Conservation (phyloP, 352 stramenopile species). For the Pythium volutum region DNA sequence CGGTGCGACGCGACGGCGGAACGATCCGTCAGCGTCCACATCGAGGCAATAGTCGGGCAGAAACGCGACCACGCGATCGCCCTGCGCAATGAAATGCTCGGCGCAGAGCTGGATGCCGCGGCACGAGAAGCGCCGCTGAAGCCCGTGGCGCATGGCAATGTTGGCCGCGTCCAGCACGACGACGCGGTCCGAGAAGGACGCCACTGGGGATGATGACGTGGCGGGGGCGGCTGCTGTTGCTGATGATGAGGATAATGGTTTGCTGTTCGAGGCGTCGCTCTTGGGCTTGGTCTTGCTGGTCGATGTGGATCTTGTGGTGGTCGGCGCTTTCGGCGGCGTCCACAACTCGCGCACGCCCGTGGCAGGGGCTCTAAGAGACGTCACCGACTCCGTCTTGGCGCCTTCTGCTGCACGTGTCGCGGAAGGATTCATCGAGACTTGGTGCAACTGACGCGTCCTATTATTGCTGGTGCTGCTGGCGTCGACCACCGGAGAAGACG, state of each 20-base stretch:
- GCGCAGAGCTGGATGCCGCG: constrained; percentile 64
- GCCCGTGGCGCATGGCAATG: constrained; percentile 78
- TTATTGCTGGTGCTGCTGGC: neutral
- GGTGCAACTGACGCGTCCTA: constrained; percentile 1
- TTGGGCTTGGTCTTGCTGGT: constrained; percentile 12
- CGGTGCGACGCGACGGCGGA: constrained; percentile 19
- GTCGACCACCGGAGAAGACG: neutral
- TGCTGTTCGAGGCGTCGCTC: neutral
- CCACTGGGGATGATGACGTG: neutral
- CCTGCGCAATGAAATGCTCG: constrained; percentile 65
- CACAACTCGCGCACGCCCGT: constrained; percentile 8
- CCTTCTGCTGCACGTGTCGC: neutral
- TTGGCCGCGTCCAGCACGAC: constrained; percentile 48
- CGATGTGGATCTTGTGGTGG: constrained; percentile 2
- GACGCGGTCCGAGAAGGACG: constrained; percentile 10
- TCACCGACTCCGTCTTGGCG: neutral
- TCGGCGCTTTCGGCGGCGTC: constrained; percentile 5
- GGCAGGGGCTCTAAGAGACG: neutral
- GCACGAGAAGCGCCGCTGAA: constrained; percentile 75
- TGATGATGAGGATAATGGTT: neutral
- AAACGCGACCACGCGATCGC: constrained; percentile 80
- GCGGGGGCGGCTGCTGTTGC: too few species aligned
- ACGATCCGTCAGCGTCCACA: constrained; percentile 38
- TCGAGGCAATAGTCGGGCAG: constrained; percentile 81
- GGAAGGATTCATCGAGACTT: neutral